phyloP scores from a whole-genome alignment of 2,329 filamentous ascomycete species.

The Ambrosiella xylebori region DNA sequence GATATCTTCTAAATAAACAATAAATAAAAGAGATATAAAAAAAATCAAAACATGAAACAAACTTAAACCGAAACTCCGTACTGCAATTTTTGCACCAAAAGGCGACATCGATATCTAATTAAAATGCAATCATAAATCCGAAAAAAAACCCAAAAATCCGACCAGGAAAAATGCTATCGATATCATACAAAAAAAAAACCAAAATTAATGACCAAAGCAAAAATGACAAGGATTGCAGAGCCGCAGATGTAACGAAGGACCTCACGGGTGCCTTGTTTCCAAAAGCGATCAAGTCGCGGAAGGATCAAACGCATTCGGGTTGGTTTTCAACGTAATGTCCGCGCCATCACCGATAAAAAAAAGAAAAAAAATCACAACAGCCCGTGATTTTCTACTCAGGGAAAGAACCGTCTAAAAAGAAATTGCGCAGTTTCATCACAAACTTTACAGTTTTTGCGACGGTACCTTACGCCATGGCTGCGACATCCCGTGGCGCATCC shows the following conservation, averaged over 20 bases:
- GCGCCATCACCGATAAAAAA: neutral
- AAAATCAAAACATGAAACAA: neutral
- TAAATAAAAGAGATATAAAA: neutral
- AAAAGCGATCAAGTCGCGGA: neutral
- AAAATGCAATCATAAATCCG: neutral
- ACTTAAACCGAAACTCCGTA: neutral
- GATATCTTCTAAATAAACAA: neutral
- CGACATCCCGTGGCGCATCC: too few relatives aligned
- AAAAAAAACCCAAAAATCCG: too few relatives aligned
- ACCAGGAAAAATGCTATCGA: too few relatives aligned
- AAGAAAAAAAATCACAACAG: neutral
- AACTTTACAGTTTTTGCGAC: too few relatives aligned
- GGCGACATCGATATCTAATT: neutral
- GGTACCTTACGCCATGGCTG: too few relatives aligned
- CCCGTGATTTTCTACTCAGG: neutral
- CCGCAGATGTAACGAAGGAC: neutral
- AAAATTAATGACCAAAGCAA: too few relatives aligned
- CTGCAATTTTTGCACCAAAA: neutral
- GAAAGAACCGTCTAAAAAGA: too few relatives aligned
- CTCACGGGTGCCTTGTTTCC: neutral
- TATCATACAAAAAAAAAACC: too few relatives aligned
- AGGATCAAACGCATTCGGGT: neutral
- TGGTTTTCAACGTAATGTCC: neutral
- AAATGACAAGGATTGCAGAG: neutral
- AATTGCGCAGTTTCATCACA: too few relatives aligned